Evolutionary conservation across 2,329 filamentous ascomycete genomes (phyloP).

Genomic region (Chalara sp.): DNA sequence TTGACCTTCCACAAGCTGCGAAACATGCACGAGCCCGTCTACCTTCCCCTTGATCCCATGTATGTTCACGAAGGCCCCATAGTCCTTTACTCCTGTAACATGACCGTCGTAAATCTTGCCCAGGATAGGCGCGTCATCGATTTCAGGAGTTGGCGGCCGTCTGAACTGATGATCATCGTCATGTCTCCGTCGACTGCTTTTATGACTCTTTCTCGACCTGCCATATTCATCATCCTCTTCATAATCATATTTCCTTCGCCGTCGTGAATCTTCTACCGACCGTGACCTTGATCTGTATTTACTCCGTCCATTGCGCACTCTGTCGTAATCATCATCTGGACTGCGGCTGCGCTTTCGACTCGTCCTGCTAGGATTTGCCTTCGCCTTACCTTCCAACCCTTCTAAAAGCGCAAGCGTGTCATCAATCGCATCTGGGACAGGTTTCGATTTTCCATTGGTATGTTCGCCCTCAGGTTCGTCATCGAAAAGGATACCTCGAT

Average conservation of each 20-base stretch:
- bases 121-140: slow-evolving; percentile 75
- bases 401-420: slow-evolving; percentile 93
- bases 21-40: slow-evolving; percentile 90
- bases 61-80: slow-evolving; percentile 93
- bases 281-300: slow-evolving; percentile 45
- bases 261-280: slow-evolving; percentile 35
- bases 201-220: slow-evolving; percentile 34
- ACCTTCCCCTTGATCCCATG: slow-evolving; percentile 80
- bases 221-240: slow-evolving; percentile 56
- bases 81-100: slow-evolving; percentile 90
- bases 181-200: slow-evolving; percentile 33
- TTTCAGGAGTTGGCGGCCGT: slow-evolving; percentile 60
- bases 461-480: slow-evolving; percentile 36
- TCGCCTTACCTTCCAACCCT: slow-evolving; percentile 64
- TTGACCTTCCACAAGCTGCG: slow-evolving; percentile 75
- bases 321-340: slow-evolving; percentile 34
- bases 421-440: slow-evolving; percentile 65
- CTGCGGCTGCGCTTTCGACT: slow-evolving; percentile 47
- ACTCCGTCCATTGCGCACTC: slow-evolving; percentile 29
- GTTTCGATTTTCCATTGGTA: slow-evolving; percentile 28
- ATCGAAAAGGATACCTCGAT: slow-evolving; percentile 55
- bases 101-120: slow-evolving; percentile 87
- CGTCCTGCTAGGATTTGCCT: slow-evolving; percentile 26
- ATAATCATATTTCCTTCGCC: slow-evolving; percentile 39
- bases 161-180: slow-evolving; percentile 54